phyloP scores from a whole-genome alignment of 2,329 filamentous ascomycete genomes.

The Thelonectria blattea region DNA sequence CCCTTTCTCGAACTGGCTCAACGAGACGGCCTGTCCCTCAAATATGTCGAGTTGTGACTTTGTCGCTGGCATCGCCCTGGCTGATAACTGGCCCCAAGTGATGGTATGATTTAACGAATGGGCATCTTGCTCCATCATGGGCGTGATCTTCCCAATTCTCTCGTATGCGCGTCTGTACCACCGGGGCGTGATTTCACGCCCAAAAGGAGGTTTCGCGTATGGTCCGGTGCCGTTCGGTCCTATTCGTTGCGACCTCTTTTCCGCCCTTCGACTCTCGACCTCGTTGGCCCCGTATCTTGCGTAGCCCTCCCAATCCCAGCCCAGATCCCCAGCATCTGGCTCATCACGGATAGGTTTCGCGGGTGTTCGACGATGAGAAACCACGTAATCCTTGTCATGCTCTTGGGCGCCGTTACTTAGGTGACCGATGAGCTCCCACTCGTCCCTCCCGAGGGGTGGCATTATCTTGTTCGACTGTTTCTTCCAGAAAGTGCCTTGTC shows the following conservation, averaged over 20 bases:
- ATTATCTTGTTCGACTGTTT: conserved; percentile 52
- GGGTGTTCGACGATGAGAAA: conserved; percentile 43
- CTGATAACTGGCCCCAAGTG: conserved; percentile 52
- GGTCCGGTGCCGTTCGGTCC: conserved; percentile 47
- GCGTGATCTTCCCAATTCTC: conserved; percentile 52
- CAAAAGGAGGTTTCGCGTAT: conserved; percentile 43
- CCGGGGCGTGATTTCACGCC: conserved; percentile 45
- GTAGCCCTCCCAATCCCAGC: conserved; percentile 53
- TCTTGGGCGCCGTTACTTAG: conserved; percentile 52
- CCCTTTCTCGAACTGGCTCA: too few relatives aligned
- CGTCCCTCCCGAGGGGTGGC: conserved; percentile 58
- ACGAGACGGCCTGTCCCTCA: conserved; percentile 38
- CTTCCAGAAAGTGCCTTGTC: conserved; percentile 56
- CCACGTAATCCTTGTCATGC: conserved; percentile 42
- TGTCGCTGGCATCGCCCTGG: conserved; percentile 38
- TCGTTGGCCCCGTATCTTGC: conserved; percentile 47
- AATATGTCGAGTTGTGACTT: conserved; percentile 54
- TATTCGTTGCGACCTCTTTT: conserved; percentile 42
- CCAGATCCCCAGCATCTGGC: neutral
- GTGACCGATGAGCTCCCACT: conserved; percentile 62
- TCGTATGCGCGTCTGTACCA: conserved; percentile 56
- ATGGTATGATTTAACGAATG: conserved; percentile 44
- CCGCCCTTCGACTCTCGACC: conserved; percentile 47
- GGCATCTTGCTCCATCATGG: conserved; percentile 48
- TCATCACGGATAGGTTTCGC: conserved; percentile 19